Base-by-base conservation (phyloP, 345 rosid species). In the Rhizophora apiculata region DNA sequence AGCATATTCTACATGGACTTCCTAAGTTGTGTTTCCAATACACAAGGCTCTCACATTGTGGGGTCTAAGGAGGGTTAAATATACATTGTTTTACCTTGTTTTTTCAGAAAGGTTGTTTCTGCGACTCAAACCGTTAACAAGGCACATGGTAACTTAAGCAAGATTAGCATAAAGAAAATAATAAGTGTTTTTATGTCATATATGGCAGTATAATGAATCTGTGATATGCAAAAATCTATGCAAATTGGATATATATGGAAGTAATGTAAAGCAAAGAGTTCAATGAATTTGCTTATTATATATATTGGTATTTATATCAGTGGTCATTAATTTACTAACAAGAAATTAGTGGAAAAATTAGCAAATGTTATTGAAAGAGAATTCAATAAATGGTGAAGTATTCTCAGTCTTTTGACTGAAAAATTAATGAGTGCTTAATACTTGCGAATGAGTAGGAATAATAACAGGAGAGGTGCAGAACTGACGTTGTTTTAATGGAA, bases 231-330 rank as follows among this genome's bases (percentile, higher is more conserved):
- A 21, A 56, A 37, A 29, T 49, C 39, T 46, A 46, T 5, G 60
- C 51, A 22, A 5, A 31, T 32, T 22, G 24, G 16, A 63, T 58
- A 19, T 34, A 55, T 31, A 37, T 37, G 13, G 53, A 55, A 26
- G 22, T 55, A 26, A 63, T 18, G 62, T 62, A 13, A 4, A 16
- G 60, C 20, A 9, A 30, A 70, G 51, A 36, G 31, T 51, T 16
- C n/a, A 36, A 37, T 71, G 20, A 15, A 36, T 64, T 54, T 62
- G 31, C 54, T 19, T 70, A 54, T 62, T 21, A 46, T 3, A 15
- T 43, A 59, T 48, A 20, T 59, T 27, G n/a, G 58, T n/a, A 46
- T 6, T 43, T 43, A 46, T 57, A 15, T 24, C 9, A 62, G 6
- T 16, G 10, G 51, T n/a, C 48, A 51, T 60, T 22, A 22, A 51